Evolutionary conservation across 495 filamentous ascomycete genomes (phyloP).

Genomic region (Xylaria sp.): DNA sequence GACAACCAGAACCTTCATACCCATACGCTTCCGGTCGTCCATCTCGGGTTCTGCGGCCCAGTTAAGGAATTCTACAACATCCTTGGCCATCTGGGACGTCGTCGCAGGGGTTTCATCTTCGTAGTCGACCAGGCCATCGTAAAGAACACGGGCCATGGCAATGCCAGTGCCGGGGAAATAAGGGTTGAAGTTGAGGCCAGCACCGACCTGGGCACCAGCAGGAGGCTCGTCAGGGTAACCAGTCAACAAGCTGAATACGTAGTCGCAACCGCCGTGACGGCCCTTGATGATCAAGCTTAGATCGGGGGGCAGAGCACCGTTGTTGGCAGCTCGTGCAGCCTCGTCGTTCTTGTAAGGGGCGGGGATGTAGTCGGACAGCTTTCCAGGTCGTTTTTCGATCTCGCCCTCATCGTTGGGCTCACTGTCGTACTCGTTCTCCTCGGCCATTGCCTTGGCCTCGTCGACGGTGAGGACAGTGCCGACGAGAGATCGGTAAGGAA

Average conservation of each 20-base stretch:
- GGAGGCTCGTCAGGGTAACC: constrained; percentile 98
- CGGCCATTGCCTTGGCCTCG: constrained; percentile 95
- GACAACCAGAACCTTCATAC: constrained; percentile 87
- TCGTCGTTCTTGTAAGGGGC: constrained; percentile 98
- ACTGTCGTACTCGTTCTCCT: constrained; percentile 97
- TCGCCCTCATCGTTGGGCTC: constrained; percentile 98
- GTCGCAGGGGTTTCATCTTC: constrained; percentile 95
- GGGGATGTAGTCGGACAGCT: constrained; percentile 97
- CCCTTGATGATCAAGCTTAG: constrained; percentile 97
- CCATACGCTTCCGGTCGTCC: constrained; percentile 99
- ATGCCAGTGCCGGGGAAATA: constrained; percentile 99
- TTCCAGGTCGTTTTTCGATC: constrained; percentile 97
- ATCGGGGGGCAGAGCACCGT: constrained; percentile 96
- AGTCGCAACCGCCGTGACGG: constrained; percentile 96
- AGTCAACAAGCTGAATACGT: constrained; percentile 96
- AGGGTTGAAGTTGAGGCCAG: constrained; percentile 98
- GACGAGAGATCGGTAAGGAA: constrained; percentile 93
- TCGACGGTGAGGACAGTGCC: constrained; percentile 93
- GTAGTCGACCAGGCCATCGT: constrained; percentile 97
- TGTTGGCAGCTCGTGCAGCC: constrained; percentile 97
- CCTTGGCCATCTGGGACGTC: constrained; percentile 99
- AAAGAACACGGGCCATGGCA: constrained; percentile 97
- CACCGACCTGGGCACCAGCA: constrained; percentile 78
- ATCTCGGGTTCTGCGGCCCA: constrained; percentile 99
- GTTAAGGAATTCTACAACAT: constrained; percentile 98